Evolutionary conservation across 192 early-diverging fungal species (phyloP).

Genomic region (Linnemannia schmuckeri): DNA sequence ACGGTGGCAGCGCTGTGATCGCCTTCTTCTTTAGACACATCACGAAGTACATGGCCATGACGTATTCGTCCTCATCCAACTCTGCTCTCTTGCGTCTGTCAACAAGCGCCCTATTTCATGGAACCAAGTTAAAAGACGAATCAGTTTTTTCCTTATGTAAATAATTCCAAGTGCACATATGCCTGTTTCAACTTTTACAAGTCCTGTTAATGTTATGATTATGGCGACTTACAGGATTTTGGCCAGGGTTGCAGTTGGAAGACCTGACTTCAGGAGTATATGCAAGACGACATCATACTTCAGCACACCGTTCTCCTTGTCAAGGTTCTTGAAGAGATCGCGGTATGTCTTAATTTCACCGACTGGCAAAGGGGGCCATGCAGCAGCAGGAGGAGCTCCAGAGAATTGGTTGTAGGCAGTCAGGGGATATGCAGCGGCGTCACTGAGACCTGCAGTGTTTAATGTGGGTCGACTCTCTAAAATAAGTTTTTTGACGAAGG

Average conservation of each 20-base stretch:
- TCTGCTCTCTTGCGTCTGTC: constrained; percentile 7
- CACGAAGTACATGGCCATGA: background rate
- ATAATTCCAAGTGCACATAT: background rate
- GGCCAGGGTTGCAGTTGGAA: background rate
- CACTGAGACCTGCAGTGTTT: background rate
- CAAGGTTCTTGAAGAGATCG: background rate
- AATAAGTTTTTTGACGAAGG: background rate
- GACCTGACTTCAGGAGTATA: background rate
- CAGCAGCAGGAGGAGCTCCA: no score
- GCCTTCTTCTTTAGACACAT: background rate
- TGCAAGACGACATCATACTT: background rate
- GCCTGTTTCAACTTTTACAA: no score
- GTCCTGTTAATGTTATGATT: background rate
- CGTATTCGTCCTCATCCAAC: background rate
- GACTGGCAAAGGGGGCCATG: background rate
- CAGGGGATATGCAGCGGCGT: background rate
- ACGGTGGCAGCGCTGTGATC: background rate
- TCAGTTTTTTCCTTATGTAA: background rate
- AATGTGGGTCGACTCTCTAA: background rate
- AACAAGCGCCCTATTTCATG: background rate
- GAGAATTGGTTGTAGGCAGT: background rate
- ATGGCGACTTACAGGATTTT: background rate
- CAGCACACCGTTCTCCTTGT: background rate
- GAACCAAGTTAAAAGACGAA: background rate
- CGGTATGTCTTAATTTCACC: background rate